Conservation (phyloP, 192 early-diverging fungal species). For the Haplosporangium gracile region DNA sequence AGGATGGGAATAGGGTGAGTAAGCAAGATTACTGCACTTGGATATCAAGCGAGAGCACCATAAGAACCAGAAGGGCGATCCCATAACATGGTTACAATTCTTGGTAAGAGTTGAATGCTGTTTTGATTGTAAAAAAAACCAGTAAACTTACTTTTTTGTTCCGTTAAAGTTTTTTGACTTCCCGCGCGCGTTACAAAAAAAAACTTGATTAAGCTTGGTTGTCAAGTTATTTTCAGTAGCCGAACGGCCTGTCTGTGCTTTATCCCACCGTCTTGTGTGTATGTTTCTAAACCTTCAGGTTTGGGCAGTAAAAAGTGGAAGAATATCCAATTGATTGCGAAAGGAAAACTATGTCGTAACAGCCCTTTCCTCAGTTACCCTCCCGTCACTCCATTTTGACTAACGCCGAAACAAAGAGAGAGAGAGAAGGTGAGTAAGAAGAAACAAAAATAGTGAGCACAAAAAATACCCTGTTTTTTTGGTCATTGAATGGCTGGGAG, state of each 20-base stretch:
- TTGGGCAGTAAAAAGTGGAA: too few species aligned
- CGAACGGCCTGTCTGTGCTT: constrained; percentile 3
- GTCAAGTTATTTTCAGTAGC: not conserved
- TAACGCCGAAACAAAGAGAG: too few species aligned
- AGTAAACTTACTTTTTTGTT: not conserved
- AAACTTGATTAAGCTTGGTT: not conserved
- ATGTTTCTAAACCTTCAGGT: not conserved
- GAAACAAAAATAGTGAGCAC: too few species aligned
- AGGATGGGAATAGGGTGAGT: constrained; percentile 1
- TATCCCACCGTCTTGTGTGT: not conserved
- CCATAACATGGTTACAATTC: not conserved
- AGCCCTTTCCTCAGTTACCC: too few species aligned
- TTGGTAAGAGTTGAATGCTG: not conserved
- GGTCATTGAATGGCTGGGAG: too few species aligned
- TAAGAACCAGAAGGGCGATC: not conserved
- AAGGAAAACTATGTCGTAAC: too few species aligned
- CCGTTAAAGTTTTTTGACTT: not conserved
- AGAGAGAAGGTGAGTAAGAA: too few species aligned
- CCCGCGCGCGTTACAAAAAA: not conserved
- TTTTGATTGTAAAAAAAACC: not conserved
- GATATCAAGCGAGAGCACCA: not conserved
- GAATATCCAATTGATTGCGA: too few species aligned
- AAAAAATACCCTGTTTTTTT: too few species aligned
- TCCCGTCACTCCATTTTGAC: too few species aligned
- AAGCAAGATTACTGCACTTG: not conserved